Evolutionary conservation across 345 rosid species (phyloP), one percentile per base, ranked within the genome.

Genomic region (Syzygium oleosum): DNA sequence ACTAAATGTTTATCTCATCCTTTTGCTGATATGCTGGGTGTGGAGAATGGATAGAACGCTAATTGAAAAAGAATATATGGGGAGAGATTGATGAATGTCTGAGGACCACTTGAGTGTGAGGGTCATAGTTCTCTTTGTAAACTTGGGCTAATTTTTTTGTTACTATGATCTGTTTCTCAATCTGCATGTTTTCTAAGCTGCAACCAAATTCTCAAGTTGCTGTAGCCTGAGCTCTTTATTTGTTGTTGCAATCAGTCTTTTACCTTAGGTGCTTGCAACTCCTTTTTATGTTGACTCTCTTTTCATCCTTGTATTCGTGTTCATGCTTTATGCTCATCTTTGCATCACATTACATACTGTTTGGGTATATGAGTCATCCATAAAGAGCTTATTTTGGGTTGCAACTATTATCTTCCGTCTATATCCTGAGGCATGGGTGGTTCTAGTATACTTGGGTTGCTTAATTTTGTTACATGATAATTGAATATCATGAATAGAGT

Each of bases 101-200:
- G 95, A 93, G 94, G 94, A 92, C 92, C 92, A 93, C 89, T 90
- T 85, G 87, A 88, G 94, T 93, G 98, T 92, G 90, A 91, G 92
- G 87, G 89, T 89, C 91, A 87, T 80, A 89, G 88, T 88, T 91
- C 78, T 90, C 88, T 52, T 91, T 92, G 95, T 92, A 94, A 93
- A 94, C 94, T 90, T 86, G 94, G 92, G 95, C 93, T 90, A 92
- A 89, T 91, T 93, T 93, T 90, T 94, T 92, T 91, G 90, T 87
- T 92, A 94, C 95, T 91, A 90, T 89, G 90, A 93, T 91, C 27
- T 73, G 80, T 73, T 68, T 88, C 92, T 87, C 88, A 63, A 85
- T 88, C 87, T 86, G 93, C 90, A 73, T 73, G 80, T 85, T 27
- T 90, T 89, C 91, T 92, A 89, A 90, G 80, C 92, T 56, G 91